phyloP scores from a whole-genome alignment of 169 alveolate genomes.

The Toxoplasma gondii region DNA sequence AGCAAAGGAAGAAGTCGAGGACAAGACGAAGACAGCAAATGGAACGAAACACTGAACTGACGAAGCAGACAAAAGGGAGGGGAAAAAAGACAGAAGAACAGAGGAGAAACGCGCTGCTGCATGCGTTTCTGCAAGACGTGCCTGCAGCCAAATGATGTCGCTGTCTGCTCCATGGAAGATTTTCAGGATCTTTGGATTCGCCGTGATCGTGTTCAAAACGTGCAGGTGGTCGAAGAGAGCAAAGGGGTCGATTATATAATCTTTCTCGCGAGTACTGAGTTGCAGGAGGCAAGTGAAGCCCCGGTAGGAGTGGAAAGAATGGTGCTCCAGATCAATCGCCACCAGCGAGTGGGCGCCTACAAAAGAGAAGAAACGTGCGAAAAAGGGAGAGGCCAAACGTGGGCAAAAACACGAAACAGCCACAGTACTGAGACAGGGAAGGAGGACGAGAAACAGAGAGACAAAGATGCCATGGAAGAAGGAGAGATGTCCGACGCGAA shows the following conservation, averaged over 20 bases:
- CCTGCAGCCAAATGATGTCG: constrained; percentile 93
- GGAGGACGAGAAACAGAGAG: not conserved
- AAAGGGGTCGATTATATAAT: constrained; percentile 91
- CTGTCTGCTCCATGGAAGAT: constrained; percentile 92
- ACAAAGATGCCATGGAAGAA: too few relatives aligned
- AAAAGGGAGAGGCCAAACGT: not conserved
- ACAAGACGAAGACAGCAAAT: not conserved
- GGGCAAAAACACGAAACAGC: not conserved
- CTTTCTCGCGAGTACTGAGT: constrained; percentile 86
- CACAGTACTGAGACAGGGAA: not conserved
- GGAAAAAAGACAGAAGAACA: not conserved
- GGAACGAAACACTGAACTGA: not conserved
- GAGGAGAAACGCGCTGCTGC: not conserved
- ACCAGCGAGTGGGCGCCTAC: constrained; percentile 78
- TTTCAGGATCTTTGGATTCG: constrained; percentile 91
- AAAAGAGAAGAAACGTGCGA: not conserved
- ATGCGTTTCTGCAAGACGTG: not conserved
- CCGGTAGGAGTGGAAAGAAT: constrained; percentile 82
- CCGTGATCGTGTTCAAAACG: constrained; percentile 80
- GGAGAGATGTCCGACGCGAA: too few relatives aligned
- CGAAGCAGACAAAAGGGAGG: not conserved
- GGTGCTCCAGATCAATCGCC: constrained; percentile 94
- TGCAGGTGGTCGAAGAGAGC: constrained; percentile 78
- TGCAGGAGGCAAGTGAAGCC: constrained; percentile 92
- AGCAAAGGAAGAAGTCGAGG: not conserved